Evolutionary conservation across 352 stramenopile species (phyloP).

Genomic region (Globisporangium solare): DNA sequence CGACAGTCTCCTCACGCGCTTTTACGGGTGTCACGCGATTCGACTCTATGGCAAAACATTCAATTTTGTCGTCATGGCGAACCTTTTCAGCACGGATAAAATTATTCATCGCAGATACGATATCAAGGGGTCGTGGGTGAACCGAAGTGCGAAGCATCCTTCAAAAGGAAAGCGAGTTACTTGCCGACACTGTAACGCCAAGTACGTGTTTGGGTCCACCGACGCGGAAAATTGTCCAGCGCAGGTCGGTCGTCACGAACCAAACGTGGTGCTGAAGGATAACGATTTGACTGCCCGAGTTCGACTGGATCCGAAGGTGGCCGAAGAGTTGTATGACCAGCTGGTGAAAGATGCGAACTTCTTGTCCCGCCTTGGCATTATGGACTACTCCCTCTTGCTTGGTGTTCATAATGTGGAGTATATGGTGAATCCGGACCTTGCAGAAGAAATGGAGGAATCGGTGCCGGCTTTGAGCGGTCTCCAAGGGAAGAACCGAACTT

Average conservation of each 20-base stretch:
- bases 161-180: conserved; percentile 84
- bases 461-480: conserved; percentile 2
- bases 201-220: conserved; percentile 81
- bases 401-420: conserved; percentile 89
- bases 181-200: conserved; percentile 84
- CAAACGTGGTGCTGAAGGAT: conserved; percentile 85
- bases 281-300: conserved; percentile 85
- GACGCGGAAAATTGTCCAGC: conserved; percentile 73
- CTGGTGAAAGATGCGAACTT: conserved; percentile 85
- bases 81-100: conserved; percentile 79
- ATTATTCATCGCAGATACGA: conserved; percentile 86
- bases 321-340: conserved; percentile 82
- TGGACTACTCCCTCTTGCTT: conserved; percentile 90
- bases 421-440: conserved; percentile 75
- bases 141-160: conserved; percentile 82
- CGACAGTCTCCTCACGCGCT: conserved; percentile 75
- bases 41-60: conserved; percentile 86
- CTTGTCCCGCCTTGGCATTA: conserved; percentile 79
- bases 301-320: conserved; percentile 63
- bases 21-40: conserved; percentile 84
- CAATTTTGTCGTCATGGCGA: conserved; percentile 89
- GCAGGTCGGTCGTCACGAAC: conserved; percentile 77
- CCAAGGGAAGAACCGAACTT: conserved; percentile 9
- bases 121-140: conserved; percentile 88
- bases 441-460: conserved; percentile 29